A percentile compares a stretch with the other conserved stretches of the same genome.
phyloP scores from a whole-genome alignment of 1,139 yeast genomes.

The Yamadazyma diddensiae region DNA sequence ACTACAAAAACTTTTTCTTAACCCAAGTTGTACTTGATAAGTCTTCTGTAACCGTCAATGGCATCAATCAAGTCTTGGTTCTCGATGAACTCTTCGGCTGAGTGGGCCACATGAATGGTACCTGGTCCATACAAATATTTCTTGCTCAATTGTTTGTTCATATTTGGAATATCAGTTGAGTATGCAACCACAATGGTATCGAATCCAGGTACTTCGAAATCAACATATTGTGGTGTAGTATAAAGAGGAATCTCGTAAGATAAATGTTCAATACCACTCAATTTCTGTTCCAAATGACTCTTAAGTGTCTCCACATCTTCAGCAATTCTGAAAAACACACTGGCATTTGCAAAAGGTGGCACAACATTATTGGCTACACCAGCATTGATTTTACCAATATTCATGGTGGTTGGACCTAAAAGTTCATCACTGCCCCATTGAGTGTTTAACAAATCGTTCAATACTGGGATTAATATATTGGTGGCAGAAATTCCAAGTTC shows the following conservation, averaged over 20 bases:
- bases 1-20: no score
- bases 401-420: conserved; percentile 61
- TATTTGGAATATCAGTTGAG: conserved; percentile 63
- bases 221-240: conserved; percentile 46
- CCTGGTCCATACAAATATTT: conserved; percentile 72
- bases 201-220: conserved; percentile 62
- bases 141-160: conserved; percentile 32
- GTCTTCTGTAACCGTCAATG: conserved; percentile 53
- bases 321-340: conserved; percentile 53
- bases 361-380: conserved; percentile 65
- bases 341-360: conserved; percentile 56
- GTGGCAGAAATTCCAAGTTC: conserved; percentile 65
- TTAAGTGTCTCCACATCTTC: conserved; percentile 38
- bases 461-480: conserved; percentile 51
- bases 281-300: conserved; percentile 29
- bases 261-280: conserved; percentile 29
- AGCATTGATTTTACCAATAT: conserved; percentile 56
- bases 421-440: conserved; percentile 50
- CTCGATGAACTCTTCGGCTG: conserved; percentile 56
- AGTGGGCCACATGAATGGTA: conserved; percentile 62
- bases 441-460: conserved; percentile 29
- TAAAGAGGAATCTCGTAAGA: conserved; percentile 18
- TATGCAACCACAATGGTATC: conserved; percentile 56
- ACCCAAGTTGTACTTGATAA: conserved; percentile 34
- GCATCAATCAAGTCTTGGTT: conserved; percentile 49